Percentiles rank a stretch among this genome's conserved stretches.
Evolutionary conservation across 179 eudicot genomes (phyloP).

Genomic region (Pouteria campechiana): DNA sequence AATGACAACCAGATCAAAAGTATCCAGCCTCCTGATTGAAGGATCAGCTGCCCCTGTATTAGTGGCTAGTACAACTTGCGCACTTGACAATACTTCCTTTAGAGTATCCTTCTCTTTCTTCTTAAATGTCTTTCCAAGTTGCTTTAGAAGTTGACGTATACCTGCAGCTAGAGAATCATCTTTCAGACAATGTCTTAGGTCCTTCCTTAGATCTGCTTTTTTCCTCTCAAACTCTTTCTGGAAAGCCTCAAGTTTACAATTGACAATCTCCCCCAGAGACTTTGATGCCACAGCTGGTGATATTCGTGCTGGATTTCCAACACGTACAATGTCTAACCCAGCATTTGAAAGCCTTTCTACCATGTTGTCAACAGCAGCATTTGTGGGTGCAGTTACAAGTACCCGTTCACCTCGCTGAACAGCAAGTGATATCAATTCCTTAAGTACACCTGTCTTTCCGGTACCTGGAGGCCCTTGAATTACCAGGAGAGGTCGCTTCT

Average conservation of each 20-base stretch:
- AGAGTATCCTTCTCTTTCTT: constrained; percentile 76
- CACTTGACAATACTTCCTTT: constrained; percentile 45
- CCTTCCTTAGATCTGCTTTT: constrained; percentile 67
- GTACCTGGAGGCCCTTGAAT: constrained; percentile 89
- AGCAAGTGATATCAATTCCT: constrained; percentile 41
- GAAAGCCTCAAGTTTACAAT: constrained; percentile 37
- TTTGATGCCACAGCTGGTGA: constrained; percentile 69
- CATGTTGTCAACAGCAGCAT: constrained; percentile 88
- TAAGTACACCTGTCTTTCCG: constrained; percentile 68
- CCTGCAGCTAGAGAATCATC: constrained; percentile 93
- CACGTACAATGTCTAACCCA: constrained; percentile 57
- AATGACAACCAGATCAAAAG: constrained; percentile 76
- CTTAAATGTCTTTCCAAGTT: constrained; percentile 61
- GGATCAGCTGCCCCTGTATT: constrained; percentile 88
- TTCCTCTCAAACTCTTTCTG: constrained; percentile 57
- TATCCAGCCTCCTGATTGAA: constrained; percentile 45
- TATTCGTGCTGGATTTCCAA: constrained; percentile 85
- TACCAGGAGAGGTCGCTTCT: constrained; percentile 61
- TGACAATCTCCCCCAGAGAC: constrained; percentile 65
- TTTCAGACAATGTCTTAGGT: constrained; percentile 59
- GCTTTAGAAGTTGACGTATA: constrained; percentile 81
- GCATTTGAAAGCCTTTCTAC: constrained; percentile 67
- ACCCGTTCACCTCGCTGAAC: constrained; percentile 74
- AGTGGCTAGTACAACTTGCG: constrained; percentile 84
- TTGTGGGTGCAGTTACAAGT: constrained; percentile 84